A percentile compares a stretch with the other conserved stretches of the same genome.
Evolutionary conservation across 345 rosid species (phyloP).

Genomic region (Syzygium aromaticum): DNA sequence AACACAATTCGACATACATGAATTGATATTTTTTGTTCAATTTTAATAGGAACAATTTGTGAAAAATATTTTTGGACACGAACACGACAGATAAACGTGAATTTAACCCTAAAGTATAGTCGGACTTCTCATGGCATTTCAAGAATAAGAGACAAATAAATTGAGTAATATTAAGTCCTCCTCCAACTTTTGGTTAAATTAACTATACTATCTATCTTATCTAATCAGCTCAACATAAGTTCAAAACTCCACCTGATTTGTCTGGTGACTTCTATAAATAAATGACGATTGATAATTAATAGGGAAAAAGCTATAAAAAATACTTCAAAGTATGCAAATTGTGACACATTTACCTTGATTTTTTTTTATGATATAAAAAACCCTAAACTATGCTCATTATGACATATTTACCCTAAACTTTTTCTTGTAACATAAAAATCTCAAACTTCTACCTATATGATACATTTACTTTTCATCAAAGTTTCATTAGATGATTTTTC

Average conservation of each 20-base stretch:
- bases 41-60: not conserved
- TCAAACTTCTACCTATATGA: no score
- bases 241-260: not conserved
- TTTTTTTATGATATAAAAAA: no score
- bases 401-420: no score
- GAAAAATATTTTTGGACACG: not conserved
- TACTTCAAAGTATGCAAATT: no score
- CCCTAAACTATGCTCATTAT: no score
- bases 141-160: not conserved
- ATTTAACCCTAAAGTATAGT: not conserved
- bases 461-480: no score
- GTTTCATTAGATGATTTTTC: no score
- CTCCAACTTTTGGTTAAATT: not conserved
- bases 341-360: no score
- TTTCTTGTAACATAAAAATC: no score
- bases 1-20: not conserved
- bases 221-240: not conserved
- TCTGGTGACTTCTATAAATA: not conserved
- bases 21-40: not conserved
- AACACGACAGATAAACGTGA: not conserved
- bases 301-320: no score
- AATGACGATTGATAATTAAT: not conserved
- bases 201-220: not conserved
- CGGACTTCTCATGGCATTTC: not conserved
- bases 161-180: not conserved